Evolutionary conservation across 345 rosid species (phyloP).

Genomic region (Dipteronia dyeriana): DNA sequence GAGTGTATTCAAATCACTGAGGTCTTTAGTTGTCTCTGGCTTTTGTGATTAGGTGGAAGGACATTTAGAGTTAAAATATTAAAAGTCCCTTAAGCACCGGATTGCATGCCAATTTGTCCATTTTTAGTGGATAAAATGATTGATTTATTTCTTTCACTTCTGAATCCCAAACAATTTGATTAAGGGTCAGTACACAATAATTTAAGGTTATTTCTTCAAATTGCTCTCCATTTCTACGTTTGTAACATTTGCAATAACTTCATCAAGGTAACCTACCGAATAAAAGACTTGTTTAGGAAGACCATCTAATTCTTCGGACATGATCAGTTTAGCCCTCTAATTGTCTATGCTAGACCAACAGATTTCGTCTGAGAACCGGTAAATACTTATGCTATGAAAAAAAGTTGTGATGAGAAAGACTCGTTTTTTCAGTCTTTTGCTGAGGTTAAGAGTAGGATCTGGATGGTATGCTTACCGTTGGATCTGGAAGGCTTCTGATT

Average conservation of each 20-base stretch:
- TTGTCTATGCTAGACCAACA: slow-evolving; percentile 13
- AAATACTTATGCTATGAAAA: neutral
- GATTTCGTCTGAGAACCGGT: neutral
- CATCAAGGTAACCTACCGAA: neutral
- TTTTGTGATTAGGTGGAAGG: neutral
- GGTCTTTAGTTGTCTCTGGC: neutral
- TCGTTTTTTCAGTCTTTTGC: neutral
- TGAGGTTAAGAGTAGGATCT: neutral
- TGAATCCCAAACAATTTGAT: slow-evolving; percentile 11
- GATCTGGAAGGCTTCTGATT: neutral
- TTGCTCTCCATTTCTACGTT: neutral
- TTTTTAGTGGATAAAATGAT: slow-evolving; percentile 16
- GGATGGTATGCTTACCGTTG: neutral
- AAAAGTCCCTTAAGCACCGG: neutral
- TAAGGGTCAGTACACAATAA: slow-evolving; percentile 7
- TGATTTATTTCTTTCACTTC: slow-evolving; percentile 21
- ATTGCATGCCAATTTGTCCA: slow-evolving; percentile 5
- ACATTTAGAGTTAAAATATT: neutral
- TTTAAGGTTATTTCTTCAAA: neutral
- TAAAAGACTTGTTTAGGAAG: neutral
- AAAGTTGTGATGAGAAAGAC: neutral
- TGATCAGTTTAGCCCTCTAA: slow-evolving; percentile 7
- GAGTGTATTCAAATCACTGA: neutral
- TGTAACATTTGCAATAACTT: neutral
- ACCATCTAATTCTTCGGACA: slow-evolving; percentile 2